These are phyloP conservation scores for Pseudocercospora ulei DNA, from an alignment of 2,329 filamentous ascomycete genomes.

Conservation along the genomic window DNA sequence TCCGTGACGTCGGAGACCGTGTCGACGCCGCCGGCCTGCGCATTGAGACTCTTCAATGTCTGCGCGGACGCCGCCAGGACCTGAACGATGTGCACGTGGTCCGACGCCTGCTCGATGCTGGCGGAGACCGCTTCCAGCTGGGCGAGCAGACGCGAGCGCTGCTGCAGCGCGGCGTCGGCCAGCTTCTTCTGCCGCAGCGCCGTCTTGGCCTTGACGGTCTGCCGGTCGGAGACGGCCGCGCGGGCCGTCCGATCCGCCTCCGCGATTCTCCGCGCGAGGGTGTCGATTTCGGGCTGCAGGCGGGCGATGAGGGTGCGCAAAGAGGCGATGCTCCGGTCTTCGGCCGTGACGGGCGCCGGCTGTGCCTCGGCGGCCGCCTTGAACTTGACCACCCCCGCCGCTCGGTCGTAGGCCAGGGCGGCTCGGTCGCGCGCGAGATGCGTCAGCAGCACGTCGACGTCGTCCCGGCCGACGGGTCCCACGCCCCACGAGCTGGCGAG, in stretches of 20 bases:
- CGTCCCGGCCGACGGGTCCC: conserved; percentile 32
- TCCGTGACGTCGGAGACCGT: conserved; percentile 68
- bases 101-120: conserved; percentile 76
- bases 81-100: conserved; percentile 72
- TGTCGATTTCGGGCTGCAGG: conserved; percentile 57
- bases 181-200: conserved; percentile 75
- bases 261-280: conserved; percentile 49
- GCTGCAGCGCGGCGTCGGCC: conserved; percentile 61
- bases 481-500: conserved; percentile 25
- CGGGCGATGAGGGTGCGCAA: conserved; percentile 62
- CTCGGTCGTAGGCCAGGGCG: conserved; percentile 27
- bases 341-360: conserved; percentile 53
- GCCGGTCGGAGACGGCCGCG: conserved; percentile 60
- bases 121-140: conserved; percentile 75
- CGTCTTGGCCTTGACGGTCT: conserved; percentile 63
- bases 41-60: conserved; percentile 63
- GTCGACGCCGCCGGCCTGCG: conserved; percentile 65
- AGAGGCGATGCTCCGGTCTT: conserved; percentile 73
- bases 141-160: conserved; percentile 60
- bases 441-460: conserved; percentile 42
- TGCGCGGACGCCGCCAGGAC: conserved; percentile 70
- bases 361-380: conserved; percentile 45
- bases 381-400: conserved; percentile 59
- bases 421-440: conserved; percentile 47
- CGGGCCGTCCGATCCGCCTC: conserved; percentile 51